Evolutionary conservation across 768 basidiomycete species (phyloP).

Genomic region (Pleurotus tuber-regium): DNA sequence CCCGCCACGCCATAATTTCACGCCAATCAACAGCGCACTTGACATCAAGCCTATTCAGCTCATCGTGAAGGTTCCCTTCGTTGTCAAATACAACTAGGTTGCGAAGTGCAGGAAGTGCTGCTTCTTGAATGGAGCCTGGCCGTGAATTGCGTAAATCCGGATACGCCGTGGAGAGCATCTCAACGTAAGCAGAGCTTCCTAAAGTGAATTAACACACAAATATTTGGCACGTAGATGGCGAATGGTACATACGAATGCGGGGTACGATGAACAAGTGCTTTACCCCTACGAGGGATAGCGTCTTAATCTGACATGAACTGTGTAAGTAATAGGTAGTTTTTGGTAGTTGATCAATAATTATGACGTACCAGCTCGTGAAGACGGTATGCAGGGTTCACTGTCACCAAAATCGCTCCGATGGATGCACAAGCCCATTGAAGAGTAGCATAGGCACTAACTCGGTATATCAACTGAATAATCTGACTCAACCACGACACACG

Average conservation of each 20-base stretch:
- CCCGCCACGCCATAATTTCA: conserved; percentile 69
- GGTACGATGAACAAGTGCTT: conserved; percentile 75
- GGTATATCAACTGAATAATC: background rate
- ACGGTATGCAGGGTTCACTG: conserved; percentile 81
- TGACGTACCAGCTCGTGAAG: conserved; percentile 63
- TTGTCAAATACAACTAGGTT: conserved; percentile 72
- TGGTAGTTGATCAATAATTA: too few relatives aligned
- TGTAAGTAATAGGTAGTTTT: too few relatives aligned
- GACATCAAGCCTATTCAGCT: conserved; percentile 40
- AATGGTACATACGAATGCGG: conserved; percentile 39
- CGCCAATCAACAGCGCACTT: conserved; percentile 66
- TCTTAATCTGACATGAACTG: conserved; percentile 59
- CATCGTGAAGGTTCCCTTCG: conserved; percentile 31
- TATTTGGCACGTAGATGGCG: background rate
- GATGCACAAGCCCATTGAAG: conserved; percentile 87
- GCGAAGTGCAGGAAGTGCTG: conserved; percentile 56
- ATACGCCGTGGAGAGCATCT: conserved; percentile 54
- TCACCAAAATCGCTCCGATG: conserved; percentile 80
- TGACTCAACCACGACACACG: background rate
- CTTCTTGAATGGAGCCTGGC: conserved; percentile 57
- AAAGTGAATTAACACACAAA: background rate
- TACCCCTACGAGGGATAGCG: conserved; percentile 62
- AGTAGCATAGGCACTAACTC: conserved; percentile 66
- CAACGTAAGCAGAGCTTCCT: conserved; percentile 54
- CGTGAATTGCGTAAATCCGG: conserved; percentile 48